Evolutionary conservation across 2,329 filamentous ascomycete species (phyloP), one percentile per base, ranked within the genome.

Genomic region (Amesomyces nigricolor): DNA sequence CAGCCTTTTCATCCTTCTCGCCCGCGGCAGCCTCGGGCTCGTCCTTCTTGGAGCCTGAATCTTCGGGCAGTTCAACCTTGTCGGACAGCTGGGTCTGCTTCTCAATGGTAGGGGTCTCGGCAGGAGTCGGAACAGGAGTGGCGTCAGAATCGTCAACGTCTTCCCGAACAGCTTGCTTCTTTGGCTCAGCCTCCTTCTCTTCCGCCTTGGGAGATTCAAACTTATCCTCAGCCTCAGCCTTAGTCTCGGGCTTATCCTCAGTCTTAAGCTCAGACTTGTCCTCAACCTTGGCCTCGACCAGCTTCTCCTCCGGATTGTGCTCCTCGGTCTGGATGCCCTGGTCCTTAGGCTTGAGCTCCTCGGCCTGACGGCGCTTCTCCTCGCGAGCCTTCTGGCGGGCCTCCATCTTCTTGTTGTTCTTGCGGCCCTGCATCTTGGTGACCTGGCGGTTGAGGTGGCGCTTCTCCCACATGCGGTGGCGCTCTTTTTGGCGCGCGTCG

Each of bases 401-500:
- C 37, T 66, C 64, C 1, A 67, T 66, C 68, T 74, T 75, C 11
- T 70, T 66, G n/a, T 73, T 70, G 10, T 74, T 66, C 65, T 78
- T 77, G 46, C 71, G 70, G 50, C 70, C 62, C 35, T 72, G 70
- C 57, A 66, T 68, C 46, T 72, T 69, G 57, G 73, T 72, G 16
- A 73, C 65, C 46, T 70, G 64, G 19, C 68, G 67, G 52, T 66
- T 70, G 7, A 71, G 57, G 44, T 71, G 69, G 14, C 66, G 68
- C 62, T 69, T 75, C 61, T 69, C 71, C 70, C 64, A 73, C 49
- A 62, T 61, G 48, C 61, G 70, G 58, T 65, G 72, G 40, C 72
- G 69, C 60, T 73, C 73, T 54, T 72, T 71, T 63, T 76, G 72
- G 19, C 73, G 71, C 2, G 73, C 75, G 40, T 75, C 73, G 22